Base-by-base conservation (phyloP, 139 green algal species). In the Closterium sp. region DNA sequence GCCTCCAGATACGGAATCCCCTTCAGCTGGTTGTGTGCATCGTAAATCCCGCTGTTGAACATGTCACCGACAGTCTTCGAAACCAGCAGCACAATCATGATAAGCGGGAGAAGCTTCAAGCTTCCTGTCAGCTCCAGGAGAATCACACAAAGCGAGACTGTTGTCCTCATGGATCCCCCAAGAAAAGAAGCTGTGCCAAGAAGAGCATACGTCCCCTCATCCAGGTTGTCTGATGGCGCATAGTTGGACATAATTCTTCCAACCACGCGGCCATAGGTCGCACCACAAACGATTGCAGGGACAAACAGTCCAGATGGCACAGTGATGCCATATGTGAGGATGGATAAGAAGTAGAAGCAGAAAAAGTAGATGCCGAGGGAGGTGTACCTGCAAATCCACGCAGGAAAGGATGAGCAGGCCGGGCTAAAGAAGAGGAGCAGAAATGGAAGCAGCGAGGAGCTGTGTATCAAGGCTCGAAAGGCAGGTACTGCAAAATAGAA, bases 1-100 rank as follows among this genome's bases (percentile, higher is more conserved):
- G 84, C 33, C 32, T 95, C 93, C 16, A 95, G 88, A 23, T 90
- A 91, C 0, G 93, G 93, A 9, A 94, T 84, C 34, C 69, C 69
- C 87, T 95, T 95, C 83, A 95, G 88, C 66, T 34, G 23, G 32
- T 94, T 30, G 83, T 94, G 91, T 1, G 84, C 31, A 16, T 94
- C 93, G 84, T 94, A 95, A 19, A 95, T 94, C 25, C 64, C 87
- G 4, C 90, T 30, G 90, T 92, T 94, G 91, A 95, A 94, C 33
- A 32, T 35, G 87, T 95, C 93, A 16, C 93, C 93, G 8, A 95
- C 91, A 5, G 87, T 89, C 95, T 98, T 98, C 16, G 96, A 95
- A 23, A 98, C 94, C 38, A 98, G 90, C 33, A 97, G 94, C 43
- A 97, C 97, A 34, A 98, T 88, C 96, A 98, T 98, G 86, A 98